A percentile compares a stretch with the other conserved stretches of the same genome.
Evolutionary conservation across 2,329 filamentous ascomycete genomes (phyloP).

Genomic region (Claviceps quebecensis): DNA sequence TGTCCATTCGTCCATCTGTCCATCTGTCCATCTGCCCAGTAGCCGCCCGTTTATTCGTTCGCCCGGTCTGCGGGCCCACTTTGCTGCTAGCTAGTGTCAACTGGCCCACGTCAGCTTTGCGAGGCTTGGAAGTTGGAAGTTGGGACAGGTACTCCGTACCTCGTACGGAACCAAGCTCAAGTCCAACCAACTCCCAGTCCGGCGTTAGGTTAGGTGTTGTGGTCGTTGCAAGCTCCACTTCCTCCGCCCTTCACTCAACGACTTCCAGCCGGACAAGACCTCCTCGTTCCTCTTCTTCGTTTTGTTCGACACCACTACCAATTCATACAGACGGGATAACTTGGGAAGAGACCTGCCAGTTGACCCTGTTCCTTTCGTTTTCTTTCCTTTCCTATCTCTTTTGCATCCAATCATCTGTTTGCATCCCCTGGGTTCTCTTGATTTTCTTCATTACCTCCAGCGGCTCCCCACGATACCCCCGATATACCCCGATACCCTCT

Average conservation of each 20-base stretch:
- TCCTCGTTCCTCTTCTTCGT: conserved; percentile 8
- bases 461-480: conserved; percentile 6
- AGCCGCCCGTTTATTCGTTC: too few relatives aligned
- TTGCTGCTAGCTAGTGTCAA: too few relatives aligned
- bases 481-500: conserved; percentile 8
- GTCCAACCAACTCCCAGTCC: neutral
- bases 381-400: neutral
- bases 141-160: too few relatives aligned
- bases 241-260: conserved; percentile 1
- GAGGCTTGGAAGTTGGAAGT: too few relatives aligned
- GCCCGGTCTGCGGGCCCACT: too few relatives aligned
- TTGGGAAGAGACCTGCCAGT: conserved; percentile 7
- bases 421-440: conserved; percentile 6
- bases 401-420: neutral
- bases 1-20: too few relatives aligned
- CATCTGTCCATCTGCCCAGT: too few relatives aligned
- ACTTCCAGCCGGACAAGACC: conserved; percentile 6
- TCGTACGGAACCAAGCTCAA: too few relatives aligned
- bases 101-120: too few relatives aligned
- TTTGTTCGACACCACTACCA: conserved; percentile 5
- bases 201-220: neutral
- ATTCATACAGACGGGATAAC: conserved; percentile 3
- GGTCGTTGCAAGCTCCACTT: conserved; percentile 3
- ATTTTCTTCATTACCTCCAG: neutral
- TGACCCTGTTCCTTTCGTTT: conserved; percentile 1